phyloP scores from a whole-genome alignment of 805 yeast genomes.

The Schizosaccharomyces octosporus region DNA sequence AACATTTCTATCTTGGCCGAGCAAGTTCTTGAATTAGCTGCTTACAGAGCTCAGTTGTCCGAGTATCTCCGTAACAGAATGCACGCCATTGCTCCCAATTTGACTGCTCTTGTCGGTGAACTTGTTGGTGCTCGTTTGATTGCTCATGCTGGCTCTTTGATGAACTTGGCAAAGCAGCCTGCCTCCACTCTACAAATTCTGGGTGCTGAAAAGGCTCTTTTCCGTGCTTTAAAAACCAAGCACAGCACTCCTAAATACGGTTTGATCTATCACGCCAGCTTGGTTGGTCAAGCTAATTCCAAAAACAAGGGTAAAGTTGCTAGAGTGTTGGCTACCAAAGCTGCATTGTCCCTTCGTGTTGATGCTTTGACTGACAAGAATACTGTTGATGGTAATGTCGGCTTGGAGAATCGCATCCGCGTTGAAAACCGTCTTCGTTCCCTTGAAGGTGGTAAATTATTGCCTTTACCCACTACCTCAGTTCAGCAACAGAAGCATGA shows the following conservation, averaged over 20 bases:
- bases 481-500: conserved; percentile 65
- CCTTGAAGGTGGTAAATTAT: conserved; percentile 86
- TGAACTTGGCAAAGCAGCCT: conserved; percentile 90
- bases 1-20: conserved; percentile 82
- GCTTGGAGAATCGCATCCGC: conserved; percentile 72
- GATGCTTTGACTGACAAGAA: conserved; percentile 94
- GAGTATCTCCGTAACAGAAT: conserved; percentile 78
- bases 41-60: conserved; percentile 86
- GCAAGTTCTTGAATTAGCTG: conserved; percentile 86
- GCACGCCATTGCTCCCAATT: conserved; percentile 97
- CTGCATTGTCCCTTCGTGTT: conserved; percentile 86
- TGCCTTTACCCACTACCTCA: conserved; percentile 51
- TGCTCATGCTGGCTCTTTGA: conserved; percentile 88
- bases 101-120: conserved; percentile 89
- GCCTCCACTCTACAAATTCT: conserved; percentile 94
- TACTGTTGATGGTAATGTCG: conserved; percentile 20
- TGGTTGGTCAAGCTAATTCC: conserved; percentile 95
- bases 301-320: conserved; percentile 97
- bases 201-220: conserved; percentile 97
- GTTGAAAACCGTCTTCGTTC: conserved; percentile 86
- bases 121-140: conserved; percentile 94
- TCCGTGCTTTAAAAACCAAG: conserved; percentile 94
- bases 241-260: conserved; percentile 98
- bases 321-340: conserved; percentile 93
- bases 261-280: conserved; percentile 82